phyloP scores from a whole-genome alignment of 2,329 filamentous ascomycete species.

The Xylaria arbuscula region DNA sequence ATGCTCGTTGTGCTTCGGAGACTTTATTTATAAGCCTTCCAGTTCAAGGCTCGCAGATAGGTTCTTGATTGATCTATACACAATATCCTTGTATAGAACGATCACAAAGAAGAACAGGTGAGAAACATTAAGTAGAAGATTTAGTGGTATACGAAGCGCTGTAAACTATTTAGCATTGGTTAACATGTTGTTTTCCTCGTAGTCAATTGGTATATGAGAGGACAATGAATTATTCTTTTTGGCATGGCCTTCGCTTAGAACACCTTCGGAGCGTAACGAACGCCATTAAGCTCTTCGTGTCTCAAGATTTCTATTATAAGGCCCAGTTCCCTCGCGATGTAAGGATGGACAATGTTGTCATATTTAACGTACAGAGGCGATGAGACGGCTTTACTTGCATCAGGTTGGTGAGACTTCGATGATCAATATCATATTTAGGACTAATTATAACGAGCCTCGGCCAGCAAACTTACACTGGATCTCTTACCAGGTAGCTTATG shows the following conservation, averaged over 20 bases:
- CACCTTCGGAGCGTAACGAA: neutral
- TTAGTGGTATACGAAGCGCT: no score
- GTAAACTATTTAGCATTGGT: neutral
- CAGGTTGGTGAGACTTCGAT: neutral
- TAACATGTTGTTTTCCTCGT: neutral
- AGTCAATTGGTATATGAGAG: neutral
- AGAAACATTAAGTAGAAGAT: no score
- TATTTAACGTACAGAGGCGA: neutral
- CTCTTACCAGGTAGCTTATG: neutral
- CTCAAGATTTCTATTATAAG: neutral
- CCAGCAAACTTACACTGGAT: neutral
- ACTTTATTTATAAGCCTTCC: no score
- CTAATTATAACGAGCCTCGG: neutral
- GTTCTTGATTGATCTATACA: no score
- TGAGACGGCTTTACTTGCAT: no score
- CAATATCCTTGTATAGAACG: no score
- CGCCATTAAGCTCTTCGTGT: neutral
- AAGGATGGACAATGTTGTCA: neutral
- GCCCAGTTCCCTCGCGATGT: neutral
- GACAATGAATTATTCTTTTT: neutral
- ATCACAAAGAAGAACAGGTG: no score
- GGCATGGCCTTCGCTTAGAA: neutral
- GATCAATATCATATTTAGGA: neutral
- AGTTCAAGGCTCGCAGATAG: no score
- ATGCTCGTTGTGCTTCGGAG: no score